Percentiles rank a stretch among this genome's conserved stretches.
These are phyloP conservation scores for Remersonia thermophila DNA, from an alignment of 2,329 filamentous ascomycete species.

Conservation along the genomic window DNA sequence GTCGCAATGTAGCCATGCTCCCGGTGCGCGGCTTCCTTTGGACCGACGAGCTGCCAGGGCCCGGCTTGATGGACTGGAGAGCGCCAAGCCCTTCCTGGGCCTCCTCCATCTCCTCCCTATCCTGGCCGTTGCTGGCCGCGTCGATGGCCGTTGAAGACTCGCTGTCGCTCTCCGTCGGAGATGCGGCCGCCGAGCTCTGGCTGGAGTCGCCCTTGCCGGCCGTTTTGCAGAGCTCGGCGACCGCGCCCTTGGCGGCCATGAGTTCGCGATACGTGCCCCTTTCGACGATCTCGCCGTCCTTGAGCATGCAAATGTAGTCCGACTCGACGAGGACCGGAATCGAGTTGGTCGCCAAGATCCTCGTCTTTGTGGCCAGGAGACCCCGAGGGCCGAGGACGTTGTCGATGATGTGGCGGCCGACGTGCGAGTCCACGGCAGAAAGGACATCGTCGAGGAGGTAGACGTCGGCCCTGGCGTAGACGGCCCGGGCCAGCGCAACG, in stretches of 20 bases:
- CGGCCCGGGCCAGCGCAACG: conserved; percentile 79
- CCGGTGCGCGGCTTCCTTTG: conserved; percentile 45
- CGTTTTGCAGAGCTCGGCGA: conserved; percentile 72
- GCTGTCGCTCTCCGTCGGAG: conserved; percentile 33
- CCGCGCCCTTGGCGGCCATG: conserved; percentile 85
- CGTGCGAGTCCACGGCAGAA: conserved; percentile 96
- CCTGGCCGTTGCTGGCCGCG: conserved; percentile 32
- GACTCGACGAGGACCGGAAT: conserved; percentile 84
- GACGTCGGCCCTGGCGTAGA: conserved; percentile 93
- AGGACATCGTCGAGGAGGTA: conserved; percentile 90
- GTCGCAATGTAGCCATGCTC: conserved; percentile 70
- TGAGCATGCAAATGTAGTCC: conserved; percentile 75
- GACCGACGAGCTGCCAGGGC: conserved; percentile 19
- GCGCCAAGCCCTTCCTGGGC: conserved; percentile 66
- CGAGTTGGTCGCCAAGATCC: conserved; percentile 87
- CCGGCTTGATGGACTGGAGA: conserved; percentile 59
- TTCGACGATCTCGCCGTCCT: conserved; percentile 73
- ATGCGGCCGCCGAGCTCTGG: conserved; percentile 23
- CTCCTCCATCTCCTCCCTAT: conserved; percentile 60
- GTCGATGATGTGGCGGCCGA: conserved; percentile 88
- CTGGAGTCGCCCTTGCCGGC: conserved; percentile 46
- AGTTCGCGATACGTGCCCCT: conserved; percentile 83
- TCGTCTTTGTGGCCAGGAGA: conserved; percentile 71
- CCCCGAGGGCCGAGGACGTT: conserved; percentile 81
- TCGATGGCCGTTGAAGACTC: conserved; percentile 48